Conservation (phyloP, 1,284 basidiomycete genomes). For the Leccinum olivaceoglutinosum region DNA sequence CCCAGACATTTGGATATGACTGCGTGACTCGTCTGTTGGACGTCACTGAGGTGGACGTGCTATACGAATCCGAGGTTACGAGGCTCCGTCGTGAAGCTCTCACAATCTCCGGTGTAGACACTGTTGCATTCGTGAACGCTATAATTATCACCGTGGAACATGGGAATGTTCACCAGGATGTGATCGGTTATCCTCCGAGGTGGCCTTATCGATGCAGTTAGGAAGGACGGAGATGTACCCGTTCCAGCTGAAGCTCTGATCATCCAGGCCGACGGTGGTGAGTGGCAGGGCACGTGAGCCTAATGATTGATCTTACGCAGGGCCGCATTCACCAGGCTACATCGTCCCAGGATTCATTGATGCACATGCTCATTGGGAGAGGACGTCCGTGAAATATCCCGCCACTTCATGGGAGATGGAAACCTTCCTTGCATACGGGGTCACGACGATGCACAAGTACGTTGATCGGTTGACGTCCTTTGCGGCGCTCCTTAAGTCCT, state of each 20-base stretch:
- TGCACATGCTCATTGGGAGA: constrained; percentile 69
- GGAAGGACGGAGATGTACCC: constrained; percentile 32
- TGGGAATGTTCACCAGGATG: constrained; percentile 32
- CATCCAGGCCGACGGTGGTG: constrained; percentile 59
- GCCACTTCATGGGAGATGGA: constrained; percentile 68
- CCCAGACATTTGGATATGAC: constrained; percentile 49
- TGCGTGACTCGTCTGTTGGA: constrained; percentile 51
- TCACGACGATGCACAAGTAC: constrained; percentile 73
- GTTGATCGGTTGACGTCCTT: constrained; percentile 13
- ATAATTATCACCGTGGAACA: constrained; percentile 61
- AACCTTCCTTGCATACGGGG: constrained; percentile 71
- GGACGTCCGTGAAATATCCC: constrained; percentile 46
- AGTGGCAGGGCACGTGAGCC: constrained; percentile 12
- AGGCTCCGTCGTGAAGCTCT: constrained; percentile 50
- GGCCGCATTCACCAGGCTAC: constrained; percentile 39
- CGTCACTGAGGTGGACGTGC: constrained; percentile 50
- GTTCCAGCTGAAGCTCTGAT: constrained; percentile 42
- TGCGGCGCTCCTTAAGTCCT: neutral
- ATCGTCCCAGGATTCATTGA: constrained; percentile 70
- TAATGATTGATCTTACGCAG: no score
- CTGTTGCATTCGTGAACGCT: constrained; percentile 58
- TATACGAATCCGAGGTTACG: constrained; percentile 55
- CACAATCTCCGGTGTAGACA: constrained; percentile 33
- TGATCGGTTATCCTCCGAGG: constrained; percentile 47
- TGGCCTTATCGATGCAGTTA: constrained; percentile 52